Conservation (phyloP, 176 grass and related monocot species). For the Oryza rufipogon region DNA sequence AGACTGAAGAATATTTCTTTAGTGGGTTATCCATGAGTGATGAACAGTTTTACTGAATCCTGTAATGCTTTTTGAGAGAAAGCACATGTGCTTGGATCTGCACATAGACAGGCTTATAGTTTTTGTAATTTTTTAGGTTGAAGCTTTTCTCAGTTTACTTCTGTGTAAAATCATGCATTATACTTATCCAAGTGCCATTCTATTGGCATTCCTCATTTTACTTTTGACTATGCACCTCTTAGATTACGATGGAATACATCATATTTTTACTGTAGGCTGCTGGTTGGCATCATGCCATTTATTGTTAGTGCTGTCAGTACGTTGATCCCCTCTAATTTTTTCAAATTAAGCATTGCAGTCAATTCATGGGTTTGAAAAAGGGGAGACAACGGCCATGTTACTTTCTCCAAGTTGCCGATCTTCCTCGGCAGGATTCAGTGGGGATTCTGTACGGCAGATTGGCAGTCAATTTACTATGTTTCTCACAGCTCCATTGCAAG, state of each 20-base stretch:
- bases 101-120: background rate
- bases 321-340: conserved; percentile 12
- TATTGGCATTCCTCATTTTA: background rate
- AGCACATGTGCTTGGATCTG: background rate
- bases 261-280: background rate
- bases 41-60: background rate
- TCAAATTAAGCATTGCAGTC: conserved; percentile 46
- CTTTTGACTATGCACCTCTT: background rate
- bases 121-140: conserved; percentile 24
- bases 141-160: background rate
- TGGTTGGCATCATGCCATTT: background rate
- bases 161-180: background rate
- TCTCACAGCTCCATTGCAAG: conserved; percentile 89
- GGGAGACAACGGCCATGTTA: conserved; percentile 85
- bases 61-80: background rate
- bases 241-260: background rate
- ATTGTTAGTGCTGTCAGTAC: background rate
- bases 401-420: conserved; percentile 74
- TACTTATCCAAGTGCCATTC: conserved; percentile 6
- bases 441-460: conserved; percentile 64
- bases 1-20: background rate
- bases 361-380: conserved; percentile 83
- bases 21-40: conserved; percentile 14
- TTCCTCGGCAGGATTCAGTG: conserved; percentile 38
- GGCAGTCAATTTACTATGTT: conserved; percentile 97